Evolutionary conservation across 768 basidiomycete genomes (phyloP).

Genomic region (Steccherinum ochraceum): DNA sequence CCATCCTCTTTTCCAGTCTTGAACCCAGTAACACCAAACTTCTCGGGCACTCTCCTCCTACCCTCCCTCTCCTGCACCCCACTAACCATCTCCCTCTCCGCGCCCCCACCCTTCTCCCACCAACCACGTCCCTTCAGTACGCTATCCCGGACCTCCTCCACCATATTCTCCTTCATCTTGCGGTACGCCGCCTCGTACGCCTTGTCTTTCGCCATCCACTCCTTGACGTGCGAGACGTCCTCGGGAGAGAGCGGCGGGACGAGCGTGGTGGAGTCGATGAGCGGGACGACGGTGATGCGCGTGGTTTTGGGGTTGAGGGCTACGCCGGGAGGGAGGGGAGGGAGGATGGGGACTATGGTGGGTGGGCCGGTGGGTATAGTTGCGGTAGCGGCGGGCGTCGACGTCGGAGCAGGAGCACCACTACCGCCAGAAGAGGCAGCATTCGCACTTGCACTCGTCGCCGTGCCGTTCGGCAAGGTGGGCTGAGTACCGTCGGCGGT

Average conservation of each 20-base stretch:
- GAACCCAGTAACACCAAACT: conserved; percentile 27
- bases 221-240: conserved; percentile 48
- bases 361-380: conserved; percentile 13
- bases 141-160: conserved; percentile 39
- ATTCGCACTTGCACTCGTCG: no score
- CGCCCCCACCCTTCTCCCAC: conserved; percentile 54
- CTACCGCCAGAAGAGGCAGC: conserved; percentile 7
- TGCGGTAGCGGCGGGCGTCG: conserved; percentile 15
- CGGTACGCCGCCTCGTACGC: conserved; percentile 46
- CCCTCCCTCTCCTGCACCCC: conserved; percentile 24
- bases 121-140: conserved; percentile 42
- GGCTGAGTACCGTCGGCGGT: background rate
- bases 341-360: conserved; percentile 26
- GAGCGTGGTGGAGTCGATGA: conserved; percentile 40
- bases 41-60: conserved; percentile 31
- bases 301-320: conserved; percentile 53
- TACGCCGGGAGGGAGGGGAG: conserved; percentile 38
- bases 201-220: conserved; percentile 61
- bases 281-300: conserved; percentile 54
- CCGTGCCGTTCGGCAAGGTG: conserved; percentile 5
- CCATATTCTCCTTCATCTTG: conserved; percentile 46
- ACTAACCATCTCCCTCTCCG: conserved; percentile 28
- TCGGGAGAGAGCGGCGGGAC: conserved; percentile 47
- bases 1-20: conserved; percentile 32
- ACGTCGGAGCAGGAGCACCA: conserved; percentile 4